A percentile compares a stretch with the other conserved stretches of the same genome.
Evolutionary conservation across 306 rosid species (phyloP).

Genomic region (Castanea sativa): DNA sequence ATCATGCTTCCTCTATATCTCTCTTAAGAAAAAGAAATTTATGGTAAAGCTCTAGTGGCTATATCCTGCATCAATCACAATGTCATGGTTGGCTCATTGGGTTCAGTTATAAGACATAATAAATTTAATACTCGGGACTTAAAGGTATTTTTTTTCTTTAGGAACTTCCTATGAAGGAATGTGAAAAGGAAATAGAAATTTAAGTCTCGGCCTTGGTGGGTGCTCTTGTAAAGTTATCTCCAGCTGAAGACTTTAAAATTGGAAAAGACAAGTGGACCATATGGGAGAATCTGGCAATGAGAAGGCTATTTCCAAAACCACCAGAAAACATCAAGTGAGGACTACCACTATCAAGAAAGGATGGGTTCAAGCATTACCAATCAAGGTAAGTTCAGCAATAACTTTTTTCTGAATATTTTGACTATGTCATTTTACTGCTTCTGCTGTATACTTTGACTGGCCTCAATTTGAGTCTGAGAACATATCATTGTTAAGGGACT

Average conservation of each 20-base stretch:
- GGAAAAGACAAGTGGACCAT: constrained; percentile 12
- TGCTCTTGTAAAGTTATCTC: neutral
- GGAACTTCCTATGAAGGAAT: constrained; percentile 1
- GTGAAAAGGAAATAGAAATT: constrained; percentile 9
- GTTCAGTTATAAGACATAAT: neutral
- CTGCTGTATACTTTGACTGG: neutral
- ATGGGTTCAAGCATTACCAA: constrained; percentile 23
- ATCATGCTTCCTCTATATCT: too few relatives aligned
- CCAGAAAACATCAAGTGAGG: constrained; percentile 5
- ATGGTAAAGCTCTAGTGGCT: too few relatives aligned
- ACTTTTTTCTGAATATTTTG: neutral
- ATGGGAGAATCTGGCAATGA: constrained; percentile 49
- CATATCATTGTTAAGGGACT: neutral
- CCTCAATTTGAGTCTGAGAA: neutral
- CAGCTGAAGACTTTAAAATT: neutral
- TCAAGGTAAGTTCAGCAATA: constrained; percentile 33
- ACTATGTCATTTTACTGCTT: neutral
- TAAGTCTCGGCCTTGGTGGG: constrained; percentile 4
- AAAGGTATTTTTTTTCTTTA: neutral
- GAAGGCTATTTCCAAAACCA: constrained; percentile 25
- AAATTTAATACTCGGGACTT: neutral
- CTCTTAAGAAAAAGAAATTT: too few relatives aligned
- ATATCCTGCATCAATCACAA: too few relatives aligned
- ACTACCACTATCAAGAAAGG: constrained; percentile 27
- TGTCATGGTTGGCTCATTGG: neutral